Evolutionary conservation across 257 asterid genomes (phyloP), one percentile per base, ranked within the genome.

Genomic region (Echium plantagineum): DNA sequence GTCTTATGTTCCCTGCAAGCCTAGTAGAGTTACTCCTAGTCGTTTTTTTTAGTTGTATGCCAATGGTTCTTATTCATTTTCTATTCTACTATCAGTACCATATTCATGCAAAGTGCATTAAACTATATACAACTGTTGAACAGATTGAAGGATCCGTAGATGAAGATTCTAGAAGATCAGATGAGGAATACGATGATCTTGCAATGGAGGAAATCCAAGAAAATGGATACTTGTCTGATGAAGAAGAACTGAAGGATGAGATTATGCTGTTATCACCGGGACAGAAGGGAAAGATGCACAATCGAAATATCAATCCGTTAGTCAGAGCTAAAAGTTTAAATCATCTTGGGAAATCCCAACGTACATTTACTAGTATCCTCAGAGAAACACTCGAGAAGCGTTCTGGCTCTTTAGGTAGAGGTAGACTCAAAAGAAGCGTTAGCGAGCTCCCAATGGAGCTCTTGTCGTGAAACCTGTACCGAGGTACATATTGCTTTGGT

Each of bases 181-280:
- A 90, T 3, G 97, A 89, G 72, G 95, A 90, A 71, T 87, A 85
- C 54, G 96, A 90, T 52, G 97, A 85, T 72, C 94, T 90, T 56
- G 95, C 96, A 18, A 77, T 85, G 84, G 74, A 71, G 73, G 94
- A 81, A 52, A 31, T 46, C 63, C 81, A 75, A 15, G 85, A 80
- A 18, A 68, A 62, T 28, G 87, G 85, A 52, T 81, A 83, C 70
- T 42, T 61, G 15, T 67, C 78, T 15, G 86, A 82, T 57, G 81
- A 80, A 2, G 82, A 81, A 28, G 75, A 60, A 59, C n/a, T n/a
- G n/a, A n/a, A 68, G 59, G 63, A 63, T 7, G 60, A 63, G 5
- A 53, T 19, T 57, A 19, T 55, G 32, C n/a, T 46, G 35, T 9
- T 59, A 17, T 60, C 57, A 60, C 17, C 65, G 21, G 71, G 17